A percentile compares a stretch with the other conserved stretches of the same genome.
phyloP scores from a whole-genome alignment of 768 basidiomycete genomes.

The Tulasnella sp. region DNA sequence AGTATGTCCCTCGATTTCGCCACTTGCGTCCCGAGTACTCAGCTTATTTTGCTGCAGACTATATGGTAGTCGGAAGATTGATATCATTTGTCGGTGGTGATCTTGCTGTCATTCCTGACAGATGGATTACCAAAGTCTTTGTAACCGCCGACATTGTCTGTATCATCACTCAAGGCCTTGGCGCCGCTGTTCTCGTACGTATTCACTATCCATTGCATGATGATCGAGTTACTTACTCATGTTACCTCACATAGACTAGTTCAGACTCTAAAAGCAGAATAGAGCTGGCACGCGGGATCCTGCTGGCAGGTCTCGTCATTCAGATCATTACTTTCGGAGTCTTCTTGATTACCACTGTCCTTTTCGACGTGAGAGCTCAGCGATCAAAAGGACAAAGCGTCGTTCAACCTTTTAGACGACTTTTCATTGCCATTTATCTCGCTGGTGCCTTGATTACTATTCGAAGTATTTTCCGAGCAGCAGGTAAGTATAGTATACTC shows the following conservation, averaged over 20 bases:
- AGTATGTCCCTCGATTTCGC: background rate
- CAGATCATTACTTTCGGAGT: conserved; percentile 9
- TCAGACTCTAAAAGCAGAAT: background rate
- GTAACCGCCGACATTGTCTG: conserved; percentile 16
- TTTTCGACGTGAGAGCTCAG: background rate
- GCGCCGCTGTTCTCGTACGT: conserved; percentile 2
- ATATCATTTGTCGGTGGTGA: conserved; percentile 16
- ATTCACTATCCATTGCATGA: background rate
- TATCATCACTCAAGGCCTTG: conserved; percentile 14
- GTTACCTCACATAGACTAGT: background rate
- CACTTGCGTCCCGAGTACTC: background rate
- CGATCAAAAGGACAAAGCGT: background rate
- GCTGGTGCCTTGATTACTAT: background rate
- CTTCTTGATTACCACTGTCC: conserved; percentile 7
- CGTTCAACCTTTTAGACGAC: conserved; percentile 3
- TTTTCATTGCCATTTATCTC: conserved; percentile 11
- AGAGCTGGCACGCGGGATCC: background rate
- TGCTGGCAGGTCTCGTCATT: conserved; percentile 4
- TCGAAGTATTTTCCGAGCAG: conserved; percentile 8
- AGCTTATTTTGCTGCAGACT: conserved; percentile 7
- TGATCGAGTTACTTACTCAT: background rate
- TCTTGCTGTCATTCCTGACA: conserved; percentile 6
- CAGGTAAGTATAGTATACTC: background rate
- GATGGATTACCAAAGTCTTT: conserved; percentile 16
- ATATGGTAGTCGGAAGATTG: conserved; percentile 17